Evolutionary conservation across 768 basidiomycete species (phyloP).

Genomic region (Tylopilus vinaceipallidus): DNA sequence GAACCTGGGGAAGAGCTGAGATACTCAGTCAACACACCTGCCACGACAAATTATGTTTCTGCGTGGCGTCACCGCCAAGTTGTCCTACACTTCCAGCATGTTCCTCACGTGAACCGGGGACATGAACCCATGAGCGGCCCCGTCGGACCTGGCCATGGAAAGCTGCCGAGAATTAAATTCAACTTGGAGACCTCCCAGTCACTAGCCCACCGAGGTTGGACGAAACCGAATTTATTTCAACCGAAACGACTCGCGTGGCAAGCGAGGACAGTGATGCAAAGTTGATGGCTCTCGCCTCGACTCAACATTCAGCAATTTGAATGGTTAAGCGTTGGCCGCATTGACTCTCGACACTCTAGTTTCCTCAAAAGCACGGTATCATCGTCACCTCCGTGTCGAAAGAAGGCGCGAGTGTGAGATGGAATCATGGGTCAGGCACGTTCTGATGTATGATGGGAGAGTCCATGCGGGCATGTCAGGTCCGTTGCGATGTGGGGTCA

Average conservation of each 20-base stretch:
- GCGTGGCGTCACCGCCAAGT: not conserved
- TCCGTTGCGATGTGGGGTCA: conserved; percentile 23
- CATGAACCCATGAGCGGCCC: not conserved
- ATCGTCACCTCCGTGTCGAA: too few relatives aligned
- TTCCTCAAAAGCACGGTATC: too few relatives aligned
- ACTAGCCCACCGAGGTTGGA: not conserved
- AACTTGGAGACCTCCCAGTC: not conserved
- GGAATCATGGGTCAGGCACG: conserved; percentile 6
- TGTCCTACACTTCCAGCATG: not conserved
- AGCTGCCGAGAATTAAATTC: not conserved
- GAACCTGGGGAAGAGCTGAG: not conserved
- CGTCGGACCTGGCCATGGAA: not conserved
- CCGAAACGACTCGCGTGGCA: not conserved
- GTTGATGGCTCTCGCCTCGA: too few relatives aligned
- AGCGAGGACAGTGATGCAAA: too few relatives aligned
- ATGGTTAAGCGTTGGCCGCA: too few relatives aligned
- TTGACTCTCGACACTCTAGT: not conserved
- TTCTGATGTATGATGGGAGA: not conserved
- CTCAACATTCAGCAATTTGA: too few relatives aligned
- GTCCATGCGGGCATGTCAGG: conserved; percentile 21
- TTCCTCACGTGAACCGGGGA: not conserved
- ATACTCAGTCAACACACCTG: not conserved
- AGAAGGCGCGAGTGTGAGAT: not conserved
- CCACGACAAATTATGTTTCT: not conserved
- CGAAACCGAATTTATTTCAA: not conserved